Evolutionary conservation across 164 flowering plant species (phyloP).

Genomic region (Aristolochia californica): DNA sequence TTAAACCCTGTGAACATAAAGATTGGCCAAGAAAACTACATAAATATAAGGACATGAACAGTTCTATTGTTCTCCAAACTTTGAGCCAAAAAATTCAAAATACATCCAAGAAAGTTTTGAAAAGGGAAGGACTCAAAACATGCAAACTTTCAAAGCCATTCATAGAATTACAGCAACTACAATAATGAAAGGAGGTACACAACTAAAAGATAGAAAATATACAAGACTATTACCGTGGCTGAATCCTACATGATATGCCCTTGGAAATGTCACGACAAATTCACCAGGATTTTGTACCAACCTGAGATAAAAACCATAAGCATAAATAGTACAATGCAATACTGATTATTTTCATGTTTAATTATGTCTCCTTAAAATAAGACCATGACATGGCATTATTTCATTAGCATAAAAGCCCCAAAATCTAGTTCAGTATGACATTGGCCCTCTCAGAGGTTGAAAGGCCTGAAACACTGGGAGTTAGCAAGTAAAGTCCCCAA

Average conservation of each 20-base stretch:
- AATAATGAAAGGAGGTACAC: background rate
- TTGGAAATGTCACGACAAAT: constrained; percentile 98
- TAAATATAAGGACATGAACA: background rate
- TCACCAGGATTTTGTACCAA: constrained; percentile 96
- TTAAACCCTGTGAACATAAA: constrained; percentile 54
- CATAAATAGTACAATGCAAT: background rate
- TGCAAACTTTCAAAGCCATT: no score
- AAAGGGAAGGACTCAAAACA: background rate
- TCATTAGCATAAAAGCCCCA: background rate
- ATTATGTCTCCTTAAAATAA: background rate
- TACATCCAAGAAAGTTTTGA: no score
- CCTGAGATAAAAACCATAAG: constrained; percentile 30
- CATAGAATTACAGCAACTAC: no score
- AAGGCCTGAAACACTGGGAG: background rate
- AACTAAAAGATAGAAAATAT: background rate
- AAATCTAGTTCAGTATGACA: no score
- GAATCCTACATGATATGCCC: constrained; percentile 98
- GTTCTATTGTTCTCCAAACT: no score
- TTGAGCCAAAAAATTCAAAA: no score
- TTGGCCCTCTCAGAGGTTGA: no score
- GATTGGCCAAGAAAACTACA: background rate
- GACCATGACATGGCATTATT: background rate
- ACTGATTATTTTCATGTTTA: background rate
- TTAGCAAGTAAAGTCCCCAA: constrained; percentile 4
- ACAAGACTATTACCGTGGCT: constrained; percentile 75